Base-by-base conservation (phyloP, 139 green algal species). In the Picochlorum sp. region DNA sequence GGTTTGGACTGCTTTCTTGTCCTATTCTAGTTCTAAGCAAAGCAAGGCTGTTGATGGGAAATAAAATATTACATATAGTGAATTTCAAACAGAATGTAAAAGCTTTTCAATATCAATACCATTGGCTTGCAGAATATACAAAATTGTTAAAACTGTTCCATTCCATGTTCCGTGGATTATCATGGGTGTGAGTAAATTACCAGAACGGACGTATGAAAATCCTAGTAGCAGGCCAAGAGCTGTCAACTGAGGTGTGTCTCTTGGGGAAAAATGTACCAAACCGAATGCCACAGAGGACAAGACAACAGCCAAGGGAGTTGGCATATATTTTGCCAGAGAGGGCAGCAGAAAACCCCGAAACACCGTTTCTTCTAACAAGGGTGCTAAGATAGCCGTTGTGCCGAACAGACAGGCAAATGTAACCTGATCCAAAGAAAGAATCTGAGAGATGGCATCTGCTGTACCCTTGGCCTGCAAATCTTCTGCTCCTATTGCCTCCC, bases 301-400 rank as follows among this genome's bases (percentile, higher is more conserved):
- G 2, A 84, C 32, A 15, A 95, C 77, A 2, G 89, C 87, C 4
- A 58, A 58, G 3, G 75, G 71, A 26, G 58, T 58, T 2, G 75
- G 75, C 50, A 82, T 49, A 57, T 62, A 81, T 56, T 84, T 83
- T 18, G 84, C 86, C 10, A 96, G 74, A 1, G 82, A 86, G 30
- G 87, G 84, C 7, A 95, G 77, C 56, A 96, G 80, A 74, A 96
- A 96, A 49, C 89, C 89, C 6, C 89, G 74, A 78, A 96, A 96
- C 13, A 96, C 82, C 13, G 82, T 84, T 58, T 95, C 89, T 69
- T 96, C 89, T 61, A 94, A 77, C 13, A 94, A 20, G 0, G 89
- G 89, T 14, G 89, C 89, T 51, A 96, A 69, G 9, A 89, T 67
- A 16, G 77, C 77, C 11, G 68, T 77, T 50, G 69, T 79, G 16